These are phyloP conservation scores for Liquidambar formosana DNA, from an alignment of 164 flowering plant genomes.

Conservation along the genomic window DNA sequence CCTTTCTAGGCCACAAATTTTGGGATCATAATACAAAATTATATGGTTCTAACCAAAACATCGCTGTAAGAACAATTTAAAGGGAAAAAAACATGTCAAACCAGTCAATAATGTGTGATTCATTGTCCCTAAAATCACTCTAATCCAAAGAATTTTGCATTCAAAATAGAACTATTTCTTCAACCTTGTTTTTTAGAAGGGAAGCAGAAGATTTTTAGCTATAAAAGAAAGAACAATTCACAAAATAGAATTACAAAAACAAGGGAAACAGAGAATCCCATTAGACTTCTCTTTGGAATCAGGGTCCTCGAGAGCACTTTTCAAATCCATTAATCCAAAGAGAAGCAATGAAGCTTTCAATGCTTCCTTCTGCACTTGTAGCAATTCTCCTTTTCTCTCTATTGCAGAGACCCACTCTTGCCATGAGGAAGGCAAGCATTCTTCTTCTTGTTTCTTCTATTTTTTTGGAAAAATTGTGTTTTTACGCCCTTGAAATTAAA, in stretches of 20 bases:
- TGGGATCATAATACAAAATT: too few species aligned
- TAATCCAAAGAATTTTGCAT: not conserved
- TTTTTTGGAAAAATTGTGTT: too few species aligned
- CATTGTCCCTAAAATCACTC: not conserved
- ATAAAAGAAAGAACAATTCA: too few species aligned
- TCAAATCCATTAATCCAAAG: not conserved
- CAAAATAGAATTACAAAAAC: slow-evolving; percentile 18
- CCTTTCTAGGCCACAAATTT: too few species aligned
- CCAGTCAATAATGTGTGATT: not conserved
- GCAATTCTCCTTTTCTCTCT: slow-evolving; percentile 24
- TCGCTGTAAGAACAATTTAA: too few species aligned
- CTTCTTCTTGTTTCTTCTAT: too few species aligned
- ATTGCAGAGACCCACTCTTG: too few species aligned
- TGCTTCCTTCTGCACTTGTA: slow-evolving; percentile 4
- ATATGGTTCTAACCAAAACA: too few species aligned
- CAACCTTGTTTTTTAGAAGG: not conserved
- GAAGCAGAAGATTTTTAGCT: not conserved
- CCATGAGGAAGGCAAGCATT: too few species aligned
- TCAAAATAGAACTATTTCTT: not conserved
- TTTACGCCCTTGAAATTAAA: too few species aligned
- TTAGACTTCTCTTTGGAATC: not conserved
- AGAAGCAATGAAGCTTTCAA: slow-evolving; percentile 24
- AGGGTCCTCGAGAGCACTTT: not conserved
- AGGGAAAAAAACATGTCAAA: not conserved
- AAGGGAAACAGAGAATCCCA: slow-evolving; percentile 12